These are phyloP conservation scores for Pichia membranifaciens DNA, from an alignment of 805 yeast species.

Conservation along the genomic window DNA sequence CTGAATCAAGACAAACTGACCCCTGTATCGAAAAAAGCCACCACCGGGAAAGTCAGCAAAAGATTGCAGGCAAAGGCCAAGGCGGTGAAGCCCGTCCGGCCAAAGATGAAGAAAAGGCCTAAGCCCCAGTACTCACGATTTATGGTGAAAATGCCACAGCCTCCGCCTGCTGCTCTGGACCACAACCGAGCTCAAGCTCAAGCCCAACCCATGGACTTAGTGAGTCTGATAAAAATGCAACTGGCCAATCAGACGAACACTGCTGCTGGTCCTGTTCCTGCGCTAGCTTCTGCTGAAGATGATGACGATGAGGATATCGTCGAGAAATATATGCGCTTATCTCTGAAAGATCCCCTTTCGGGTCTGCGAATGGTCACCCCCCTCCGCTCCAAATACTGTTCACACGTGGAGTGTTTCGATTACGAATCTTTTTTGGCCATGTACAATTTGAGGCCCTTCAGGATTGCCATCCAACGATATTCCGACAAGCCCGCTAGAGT, in stretches of 20 bases:
- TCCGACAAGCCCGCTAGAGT: conserved; percentile 11
- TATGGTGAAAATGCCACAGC: conserved; percentile 10
- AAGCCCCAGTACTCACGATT: conserved; percentile 12
- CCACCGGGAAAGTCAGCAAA: background rate
- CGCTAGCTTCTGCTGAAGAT: background rate
- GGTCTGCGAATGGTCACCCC: conserved; percentile 28
- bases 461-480: conserved; percentile 19
- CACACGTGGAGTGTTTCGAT: conserved; percentile 34
- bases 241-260: background rate
- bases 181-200: too few relatives aligned
- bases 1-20: background rate
- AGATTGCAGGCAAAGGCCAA: background rate
- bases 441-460: conserved; percentile 26
- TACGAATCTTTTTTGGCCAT: conserved; percentile 26
- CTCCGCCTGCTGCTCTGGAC: too few relatives aligned
- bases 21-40: background rate
- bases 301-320: conserved; percentile 28
- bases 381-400: conserved; percentile 28
- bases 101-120: conserved; percentile 10
- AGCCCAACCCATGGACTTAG: too few relatives aligned
- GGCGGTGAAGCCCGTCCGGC: background rate
- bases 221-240: too few relatives aligned
- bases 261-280: background rate
- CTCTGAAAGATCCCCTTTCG: conserved; percentile 30
- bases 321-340: conserved; percentile 26